Percentiles rank a stretch among this genome's conserved stretches.
These are phyloP conservation scores for Boletus insuetus DNA, from an alignment of 768 basidiomycete species.

Conservation along the genomic window DNA sequence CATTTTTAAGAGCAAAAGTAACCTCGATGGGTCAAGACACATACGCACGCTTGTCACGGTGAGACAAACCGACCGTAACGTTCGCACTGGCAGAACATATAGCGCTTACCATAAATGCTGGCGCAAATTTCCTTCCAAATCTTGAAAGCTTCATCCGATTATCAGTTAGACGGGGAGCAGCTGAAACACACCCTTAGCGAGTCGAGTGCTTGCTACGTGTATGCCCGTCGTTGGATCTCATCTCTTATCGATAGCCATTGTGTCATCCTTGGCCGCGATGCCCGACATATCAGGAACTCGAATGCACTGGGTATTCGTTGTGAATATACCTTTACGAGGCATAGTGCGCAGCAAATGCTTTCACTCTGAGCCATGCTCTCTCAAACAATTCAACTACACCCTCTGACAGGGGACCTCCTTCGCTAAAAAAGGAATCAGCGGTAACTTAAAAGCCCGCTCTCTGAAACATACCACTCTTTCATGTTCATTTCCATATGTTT, in stretches of 20 bases:
- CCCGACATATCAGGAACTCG: background rate
- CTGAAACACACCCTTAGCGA: background rate
- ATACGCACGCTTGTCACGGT: too few species aligned
- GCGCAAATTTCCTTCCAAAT: background rate
- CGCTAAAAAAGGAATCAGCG: slow-evolving; percentile 14
- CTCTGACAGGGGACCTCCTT: slow-evolving; percentile 15
- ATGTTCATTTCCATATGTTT: slow-evolving; percentile 35
- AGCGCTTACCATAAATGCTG: too few species aligned
- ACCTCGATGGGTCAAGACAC: too few species aligned
- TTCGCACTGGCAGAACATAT: too few species aligned
- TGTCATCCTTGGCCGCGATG: too few species aligned
- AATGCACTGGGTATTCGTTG: background rate
- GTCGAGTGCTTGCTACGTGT: background rate
- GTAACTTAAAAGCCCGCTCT: background rate
- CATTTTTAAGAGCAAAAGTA: background rate
- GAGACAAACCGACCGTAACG: too few species aligned
- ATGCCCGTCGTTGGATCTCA: too few species aligned
- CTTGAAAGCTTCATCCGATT: too few species aligned
- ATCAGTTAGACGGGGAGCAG: background rate
- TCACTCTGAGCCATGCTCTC: slow-evolving; percentile 7
- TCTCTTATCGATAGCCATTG: too few species aligned
- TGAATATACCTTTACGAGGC: background rate
- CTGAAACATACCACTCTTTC: slow-evolving; percentile 11
- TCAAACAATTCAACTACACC: slow-evolving; percentile 10
- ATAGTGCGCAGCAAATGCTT: slow-evolving; percentile 8